Base-by-base conservation (phyloP, 2,329 filamentous ascomycete species). In the Helotiales sp. region DNA sequence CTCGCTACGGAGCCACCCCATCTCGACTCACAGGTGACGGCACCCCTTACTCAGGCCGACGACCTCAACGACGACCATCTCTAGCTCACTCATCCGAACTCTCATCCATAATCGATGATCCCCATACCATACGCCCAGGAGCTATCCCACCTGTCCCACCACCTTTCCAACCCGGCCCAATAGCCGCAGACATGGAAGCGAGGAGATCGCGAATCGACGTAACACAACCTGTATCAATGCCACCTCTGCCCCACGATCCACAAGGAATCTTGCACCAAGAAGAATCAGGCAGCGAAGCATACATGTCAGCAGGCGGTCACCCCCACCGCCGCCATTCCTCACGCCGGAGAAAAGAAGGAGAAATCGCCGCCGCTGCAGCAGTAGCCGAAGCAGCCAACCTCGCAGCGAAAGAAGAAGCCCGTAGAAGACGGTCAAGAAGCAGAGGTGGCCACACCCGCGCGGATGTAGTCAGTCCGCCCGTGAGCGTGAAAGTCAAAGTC, bases 11-110 rank as follows among this genome's bases (percentile, higher is more conserved):
- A 85, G 65, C 81, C 81, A 62, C 80, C 79, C 68, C 83, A 82
- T 68, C 83, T 85, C 67, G 77, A 81, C 26, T 84, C 69, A 93
- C 91, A 2, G 91, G 87, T 30, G 91, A 93, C 75, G 89, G 89
- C 28, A 82, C 85, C 67, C 80, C 82, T 2, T 83, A 83, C 17
- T 84, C 86, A 1, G 77, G 81, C 0, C 79, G 84, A 57, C 80
- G 78, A 43, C 76, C 69, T 26, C 59, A 65, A n/a, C 62, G 71
- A 70, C 64, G 69, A 59, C 52, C 54, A 22, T 74, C 73, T 43
- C 52, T 32, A 8, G 61, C 71, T 50, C 57, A 62, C 34, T 74
- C 76, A 7, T 78, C 76, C 7, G 72, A 77, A 47, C 66, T 77
- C 13, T 75, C 72, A 8, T 76, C 76, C 22, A 70, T 76, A 13